Percentiles rank a stretch among this genome's conserved stretches.
Evolutionary conservation across 805 yeast species (phyloP).

Genomic region (Saturnispora besseyi): DNA sequence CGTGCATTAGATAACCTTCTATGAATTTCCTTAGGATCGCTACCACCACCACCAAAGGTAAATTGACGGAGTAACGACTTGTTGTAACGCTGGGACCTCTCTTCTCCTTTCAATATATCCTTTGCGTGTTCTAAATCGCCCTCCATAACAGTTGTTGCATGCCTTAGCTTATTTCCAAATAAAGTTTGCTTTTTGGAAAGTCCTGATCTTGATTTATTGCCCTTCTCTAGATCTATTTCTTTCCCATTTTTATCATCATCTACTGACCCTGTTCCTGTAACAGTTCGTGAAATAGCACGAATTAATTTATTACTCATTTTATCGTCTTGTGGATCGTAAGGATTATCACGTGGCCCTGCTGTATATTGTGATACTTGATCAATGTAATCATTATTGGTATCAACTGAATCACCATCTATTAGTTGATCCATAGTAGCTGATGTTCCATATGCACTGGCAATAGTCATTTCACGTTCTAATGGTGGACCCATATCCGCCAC

Average conservation of each 20-base stretch:
- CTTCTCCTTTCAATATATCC: neutral
- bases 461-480: conserved; percentile 42
- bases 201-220: conserved; percentile 14
- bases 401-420: conserved; percentile 11
- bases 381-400: conserved; percentile 21
- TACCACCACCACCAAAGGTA: conserved; percentile 25
- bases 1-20: conserved; percentile 30
- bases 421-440: conserved; percentile 8
- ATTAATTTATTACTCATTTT: conserved; percentile 21
- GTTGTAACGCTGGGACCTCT: neutral
- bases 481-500: conserved; percentile 73
- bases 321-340: conserved; percentile 20
- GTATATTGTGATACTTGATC: conserved; percentile 16
- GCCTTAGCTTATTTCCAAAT: conserved; percentile 18
- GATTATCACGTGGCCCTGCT: conserved; percentile 19
- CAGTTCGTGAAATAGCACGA: conserved; percentile 20
- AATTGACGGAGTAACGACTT: conserved; percentile 21
- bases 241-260: conserved; percentile 7
- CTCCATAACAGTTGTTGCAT: conserved; percentile 13
- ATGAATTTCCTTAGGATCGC: conserved; percentile 24
- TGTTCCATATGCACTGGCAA: conserved; percentile 36
- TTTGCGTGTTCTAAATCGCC: conserved; percentile 16
- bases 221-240: conserved; percentile 1
- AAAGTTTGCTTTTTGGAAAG: conserved; percentile 14
- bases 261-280: conserved; percentile 8